Conservation (phyloP, 2,329 filamentous ascomycete genomes). For the Acephala macrosclerotiorum region DNA sequence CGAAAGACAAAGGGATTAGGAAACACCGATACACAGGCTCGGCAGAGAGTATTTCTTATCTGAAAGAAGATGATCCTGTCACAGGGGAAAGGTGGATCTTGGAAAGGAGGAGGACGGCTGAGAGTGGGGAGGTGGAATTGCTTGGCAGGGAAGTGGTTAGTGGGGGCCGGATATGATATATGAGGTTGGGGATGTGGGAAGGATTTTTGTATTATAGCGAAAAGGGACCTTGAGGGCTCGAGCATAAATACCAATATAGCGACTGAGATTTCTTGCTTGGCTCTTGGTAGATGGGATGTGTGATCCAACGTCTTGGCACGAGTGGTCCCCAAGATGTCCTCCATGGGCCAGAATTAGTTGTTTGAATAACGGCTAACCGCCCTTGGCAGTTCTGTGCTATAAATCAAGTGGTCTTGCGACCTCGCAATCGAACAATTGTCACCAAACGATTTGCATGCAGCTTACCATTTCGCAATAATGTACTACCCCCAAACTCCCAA, state of each 20-base stretch:
- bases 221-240: neutral
- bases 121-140: conserved; percentile 70
- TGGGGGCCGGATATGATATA: conserved; percentile 47
- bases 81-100: conserved; percentile 70
- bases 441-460: no score
- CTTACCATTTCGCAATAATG: no score
- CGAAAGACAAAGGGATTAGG: conserved; percentile 39
- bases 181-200: neutral
- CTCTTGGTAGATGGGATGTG: neutral
- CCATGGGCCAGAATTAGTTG: no score
- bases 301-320: neutral
- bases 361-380: no score
- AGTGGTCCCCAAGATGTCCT: no score
- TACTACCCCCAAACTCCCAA: no score
- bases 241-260: neutral
- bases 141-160: conserved; percentile 70
- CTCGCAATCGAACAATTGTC: no score
- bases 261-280: neutral
- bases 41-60: conserved; percentile 75
- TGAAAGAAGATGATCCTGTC: conserved; percentile 65
- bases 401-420: no score
- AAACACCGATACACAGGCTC: conserved; percentile 61
- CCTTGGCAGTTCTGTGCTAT: no score
- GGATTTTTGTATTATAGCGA: conserved; percentile 2
- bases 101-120: conserved; percentile 70